Percentiles rank a stretch among this genome's conserved stretches.
These are phyloP conservation scores for Fusarium siculi DNA, from an alignment of 2,329 filamentous ascomycete species.

Conservation along the genomic window DNA sequence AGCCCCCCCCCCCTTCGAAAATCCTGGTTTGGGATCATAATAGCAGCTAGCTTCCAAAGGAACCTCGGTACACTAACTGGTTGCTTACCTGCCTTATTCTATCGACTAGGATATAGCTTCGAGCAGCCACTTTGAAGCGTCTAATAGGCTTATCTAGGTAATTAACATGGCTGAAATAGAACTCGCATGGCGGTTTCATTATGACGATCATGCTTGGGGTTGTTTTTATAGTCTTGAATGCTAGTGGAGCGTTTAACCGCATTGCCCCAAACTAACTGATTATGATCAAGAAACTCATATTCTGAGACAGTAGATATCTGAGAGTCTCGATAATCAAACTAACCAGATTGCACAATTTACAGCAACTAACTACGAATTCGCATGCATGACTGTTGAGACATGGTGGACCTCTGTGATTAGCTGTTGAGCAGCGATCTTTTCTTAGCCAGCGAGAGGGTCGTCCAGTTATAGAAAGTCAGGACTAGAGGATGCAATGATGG, in stretches of 20 bases:
- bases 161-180: constrained; percentile 18
- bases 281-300: not conserved
- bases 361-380: not conserved
- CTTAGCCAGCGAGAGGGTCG: constrained; percentile 4
- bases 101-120: constrained; percentile 16
- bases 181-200: constrained; percentile 20
- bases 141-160: constrained; percentile 9
- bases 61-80: constrained; percentile 9
- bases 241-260: constrained; percentile 14
- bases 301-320: not conserved
- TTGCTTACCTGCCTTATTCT: constrained; percentile 6
- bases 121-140: not conserved
- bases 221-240: constrained; percentile 19
- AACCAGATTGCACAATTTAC: not conserved
- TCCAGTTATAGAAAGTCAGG: not conserved
- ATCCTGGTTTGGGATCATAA: constrained; percentile 12
- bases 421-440: constrained; percentile 7
- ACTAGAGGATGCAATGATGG: not conserved
- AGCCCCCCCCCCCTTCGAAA: constrained; percentile 3
- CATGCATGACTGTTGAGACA: not conserved
- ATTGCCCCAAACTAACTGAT: constrained; percentile 3
- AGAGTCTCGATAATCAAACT: constrained; percentile 3
- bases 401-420: not conserved
- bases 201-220: constrained; percentile 27
- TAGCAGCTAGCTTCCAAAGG: not conserved